Evolutionary conservation across 352 stramenopile species (phyloP).

Genomic region (Pythium brassicae): DNA sequence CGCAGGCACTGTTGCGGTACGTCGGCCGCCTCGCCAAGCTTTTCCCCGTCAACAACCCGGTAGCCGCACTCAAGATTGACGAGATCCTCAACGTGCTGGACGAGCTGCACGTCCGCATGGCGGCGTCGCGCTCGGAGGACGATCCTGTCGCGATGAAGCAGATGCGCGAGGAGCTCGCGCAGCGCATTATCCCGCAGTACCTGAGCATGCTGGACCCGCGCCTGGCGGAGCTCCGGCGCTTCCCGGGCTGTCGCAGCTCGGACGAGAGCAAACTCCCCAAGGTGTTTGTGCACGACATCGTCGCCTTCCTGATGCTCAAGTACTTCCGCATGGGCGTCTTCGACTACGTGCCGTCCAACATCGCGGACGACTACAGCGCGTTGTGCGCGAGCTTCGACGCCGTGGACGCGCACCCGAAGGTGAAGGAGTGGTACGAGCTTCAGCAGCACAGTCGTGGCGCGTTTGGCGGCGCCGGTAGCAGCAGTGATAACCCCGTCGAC

Average conservation of each 20-base stretch:
- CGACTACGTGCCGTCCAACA: constrained; percentile 29
- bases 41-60: constrained; percentile 29
- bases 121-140: constrained; percentile 20
- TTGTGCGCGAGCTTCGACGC: constrained; percentile 15
- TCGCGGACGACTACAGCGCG: constrained; percentile 16
- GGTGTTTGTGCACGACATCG: constrained; percentile 29
- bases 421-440: constrained; percentile 26
- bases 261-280: constrained; percentile 8
- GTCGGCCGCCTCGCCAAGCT: constrained; percentile 21
- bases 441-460: background rate
- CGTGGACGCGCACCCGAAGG: constrained; percentile 22
- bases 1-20: constrained; percentile 29
- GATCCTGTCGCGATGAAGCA: constrained; percentile 27
- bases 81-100: constrained; percentile 27
- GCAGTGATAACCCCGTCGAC: background rate
- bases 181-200: constrained; percentile 22
- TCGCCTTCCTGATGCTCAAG: constrained; percentile 19
- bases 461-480: too few relatives aligned
- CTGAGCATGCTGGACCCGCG: constrained; percentile 23
- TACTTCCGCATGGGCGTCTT: constrained; percentile 20
- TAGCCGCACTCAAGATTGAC: constrained; percentile 25
- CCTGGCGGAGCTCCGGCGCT: constrained; percentile 22
- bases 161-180: constrained; percentile 29
- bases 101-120: constrained; percentile 18
- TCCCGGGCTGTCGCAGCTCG: constrained; percentile 4